Base-by-base conservation (phyloP, 352 stramenopile genomes). In the Elongisporangium undulatum region DNA sequence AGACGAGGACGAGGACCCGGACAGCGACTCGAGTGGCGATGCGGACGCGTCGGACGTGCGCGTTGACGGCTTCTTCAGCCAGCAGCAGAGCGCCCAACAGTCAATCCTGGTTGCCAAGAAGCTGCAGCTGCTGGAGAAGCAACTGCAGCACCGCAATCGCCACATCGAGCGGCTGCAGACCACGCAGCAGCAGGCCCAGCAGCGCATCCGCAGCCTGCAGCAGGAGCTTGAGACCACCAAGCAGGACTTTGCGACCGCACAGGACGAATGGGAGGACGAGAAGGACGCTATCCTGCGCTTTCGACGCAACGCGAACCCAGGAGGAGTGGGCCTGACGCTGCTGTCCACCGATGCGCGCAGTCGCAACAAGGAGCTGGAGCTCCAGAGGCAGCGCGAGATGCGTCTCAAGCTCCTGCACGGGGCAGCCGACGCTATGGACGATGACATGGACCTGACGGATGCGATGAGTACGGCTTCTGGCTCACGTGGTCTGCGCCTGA, bases 211-310 rank as follows among this genome's bases (percentile, higher is more conserved):
- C 10, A 74, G 64, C 39, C 62, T 89, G 8, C 59, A 74, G 23
- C 58, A 56, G 7, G 62, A 74, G 1, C 56, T 90, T 0, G 55
- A 84, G 52, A 41, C 60, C 1, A 66, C 73, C 13, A 66, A 84
- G 8, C 67, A 85, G 16, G 77, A 79, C 29, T 70, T 90, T 51
- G 55, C 60, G 7, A 67, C 71, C 0, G 75, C 76, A 3, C 78
- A 90, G 49, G 66, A 83, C 17, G 73, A 80, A 24, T 90, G 80
- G 77, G 83, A 92, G 51, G 65, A 89, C n/a, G 75, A 91, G 51
- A 83, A 80, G 49, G 67, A 68, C 13, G 63, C 63, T 1, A 61
- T 88, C 26, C 13, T 88, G 51, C 62, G 75, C 5, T 79, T 79
- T 53, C 75, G 75, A 59, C 56, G 59, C 39, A 62, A 63, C 16